Evolutionary conservation across 2,329 filamentous ascomycete species (phyloP).

Genomic region (Fusarium annulatum): DNA sequence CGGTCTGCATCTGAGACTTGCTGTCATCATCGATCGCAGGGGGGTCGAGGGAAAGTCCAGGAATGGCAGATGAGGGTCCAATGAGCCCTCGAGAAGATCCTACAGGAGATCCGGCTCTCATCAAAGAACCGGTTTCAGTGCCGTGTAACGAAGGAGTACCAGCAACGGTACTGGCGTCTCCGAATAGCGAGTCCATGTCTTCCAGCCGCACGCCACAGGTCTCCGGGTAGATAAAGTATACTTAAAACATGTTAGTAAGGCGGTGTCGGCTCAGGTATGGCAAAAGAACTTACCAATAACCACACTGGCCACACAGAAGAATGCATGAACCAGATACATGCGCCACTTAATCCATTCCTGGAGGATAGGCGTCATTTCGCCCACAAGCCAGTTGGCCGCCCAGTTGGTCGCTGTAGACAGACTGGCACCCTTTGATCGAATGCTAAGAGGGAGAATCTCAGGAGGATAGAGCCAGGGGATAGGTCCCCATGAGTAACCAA

Average conservation of each 20-base stretch:
- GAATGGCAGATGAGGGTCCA: conserved; percentile 76
- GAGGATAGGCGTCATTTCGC: conserved; percentile 91
- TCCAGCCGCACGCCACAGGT: conserved; percentile 95
- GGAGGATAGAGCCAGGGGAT: conserved; percentile 98
- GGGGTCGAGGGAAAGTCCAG: conserved; percentile 83
- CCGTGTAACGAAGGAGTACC: conserved; percentile 80
- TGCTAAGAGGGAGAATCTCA: conserved; percentile 97
- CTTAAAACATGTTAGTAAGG: conserved; percentile 59
- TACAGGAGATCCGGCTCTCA: conserved; percentile 77
- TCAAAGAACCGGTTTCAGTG: conserved; percentile 84
- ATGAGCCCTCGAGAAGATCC: conserved; percentile 75
- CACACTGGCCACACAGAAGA: conserved; percentile 96
- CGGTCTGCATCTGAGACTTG: conserved; percentile 55
- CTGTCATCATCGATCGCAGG: conserved; percentile 68
- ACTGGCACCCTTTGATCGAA: conserved; percentile 96
- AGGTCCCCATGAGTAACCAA: conserved; percentile 94
- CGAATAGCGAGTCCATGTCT: conserved; percentile 96
- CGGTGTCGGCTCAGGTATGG: conserved; percentile 30
- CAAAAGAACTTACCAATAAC: conserved; percentile 83
- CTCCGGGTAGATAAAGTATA: conserved; percentile 97
- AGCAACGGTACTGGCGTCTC: conserved; percentile 87
- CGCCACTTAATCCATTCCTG: conserved; percentile 95
- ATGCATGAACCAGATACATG: conserved; percentile 93
- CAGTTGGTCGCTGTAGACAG: conserved; percentile 96
- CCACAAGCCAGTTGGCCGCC: conserved; percentile 98